Conservation (phyloP, 306 rosid genomes). For the Vigna angularis region DNA sequence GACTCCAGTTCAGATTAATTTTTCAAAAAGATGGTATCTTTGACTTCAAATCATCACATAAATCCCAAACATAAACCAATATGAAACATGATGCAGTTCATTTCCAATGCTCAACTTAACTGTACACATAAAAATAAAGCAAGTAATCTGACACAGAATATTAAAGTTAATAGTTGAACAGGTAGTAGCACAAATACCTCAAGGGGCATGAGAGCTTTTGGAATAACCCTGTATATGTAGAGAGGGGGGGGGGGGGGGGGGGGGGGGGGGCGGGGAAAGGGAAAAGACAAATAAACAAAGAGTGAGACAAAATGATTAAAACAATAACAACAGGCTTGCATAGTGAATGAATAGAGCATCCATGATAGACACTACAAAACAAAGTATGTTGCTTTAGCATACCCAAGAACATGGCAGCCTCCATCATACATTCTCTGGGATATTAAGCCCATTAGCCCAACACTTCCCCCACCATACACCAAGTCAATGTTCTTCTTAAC, state of each 20-base stretch:
- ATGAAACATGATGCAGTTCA: conserved; percentile 32
- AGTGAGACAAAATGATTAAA: conserved; percentile 40
- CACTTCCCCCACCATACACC: conserved; percentile 92
- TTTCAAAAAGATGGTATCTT: conserved; percentile 1
- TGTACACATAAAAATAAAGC: neutral
- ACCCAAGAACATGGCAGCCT: conserved; percentile 93
- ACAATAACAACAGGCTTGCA: conserved; percentile 23
- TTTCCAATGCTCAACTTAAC: conserved; percentile 13
- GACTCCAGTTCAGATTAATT: conserved; percentile 13
- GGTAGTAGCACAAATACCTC: conserved; percentile 64
- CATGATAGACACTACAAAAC: conserved; percentile 4
- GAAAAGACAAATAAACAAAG: conserved; percentile 5
- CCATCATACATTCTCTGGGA: conserved; percentile 79
- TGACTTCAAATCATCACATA: conserved; percentile 5
- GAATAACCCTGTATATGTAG: conserved; percentile 77
- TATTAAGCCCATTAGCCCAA: conserved; percentile 87
- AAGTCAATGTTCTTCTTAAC: conserved; percentile 78
- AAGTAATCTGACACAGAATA: conserved; percentile 2
- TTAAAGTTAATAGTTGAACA: conserved; percentile 15
- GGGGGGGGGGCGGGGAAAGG: neutral
- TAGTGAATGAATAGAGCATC: conserved; percentile 3
- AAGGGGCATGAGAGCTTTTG: conserved; percentile 81
- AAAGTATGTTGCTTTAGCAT: conserved; percentile 39
- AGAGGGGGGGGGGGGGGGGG: neutral
- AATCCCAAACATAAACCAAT: conserved; percentile 15